Base-by-base conservation (phyloP, 2,329 filamentous ascomycete species). In the Nannizziopsis barbatae region DNA sequence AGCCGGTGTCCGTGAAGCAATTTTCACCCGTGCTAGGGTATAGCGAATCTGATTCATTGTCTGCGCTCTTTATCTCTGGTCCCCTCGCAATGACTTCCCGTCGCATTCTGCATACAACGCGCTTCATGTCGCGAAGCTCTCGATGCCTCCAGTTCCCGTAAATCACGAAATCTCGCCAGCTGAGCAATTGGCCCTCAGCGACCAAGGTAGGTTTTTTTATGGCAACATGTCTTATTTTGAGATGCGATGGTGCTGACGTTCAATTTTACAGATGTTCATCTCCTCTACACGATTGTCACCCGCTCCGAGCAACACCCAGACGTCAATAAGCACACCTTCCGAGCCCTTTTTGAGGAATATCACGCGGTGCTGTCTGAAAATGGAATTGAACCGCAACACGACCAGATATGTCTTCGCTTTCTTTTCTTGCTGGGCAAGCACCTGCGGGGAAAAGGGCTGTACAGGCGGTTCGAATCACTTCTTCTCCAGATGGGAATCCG, bases 281-380 rank as follows among this genome's bases (percentile, higher is more conserved):
- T 87, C 53, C 74, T 95, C 50, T 83, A 87, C 65, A 75, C 83
- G 50, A 85, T 95, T 59, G 81, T 93, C 59, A 71, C 73, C 52
- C 74, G 76, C 57, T 88, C 86, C 38, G 79, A 89, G 66, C 70
- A 76, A 36, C 74, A 84, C 27, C 72, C 78, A 1, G 76, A 81
- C 49, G 74, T 75, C 42, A 77, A 83, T 57, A 75, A 77, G 48
- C 72, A 84, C 17, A 81, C 85, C 2, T 86, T 83, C 50, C 80
- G 81, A 60, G 86, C 86, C 8, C 75, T 95, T 14, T 93, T 93
- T 66, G 75, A 76, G 46, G 86, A 86, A 27, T 93, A 93, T 62
- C 83, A 92, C 60, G 73, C 78, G 49, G 74, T 89, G 37, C 75
- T 94, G n/a, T 77, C 77, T 4, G 72, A 79, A 55, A 72, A 84